These are phyloP conservation scores for Strobilomyces confusus DNA, from an alignment of 768 basidiomycete species.

Conservation along the genomic window DNA sequence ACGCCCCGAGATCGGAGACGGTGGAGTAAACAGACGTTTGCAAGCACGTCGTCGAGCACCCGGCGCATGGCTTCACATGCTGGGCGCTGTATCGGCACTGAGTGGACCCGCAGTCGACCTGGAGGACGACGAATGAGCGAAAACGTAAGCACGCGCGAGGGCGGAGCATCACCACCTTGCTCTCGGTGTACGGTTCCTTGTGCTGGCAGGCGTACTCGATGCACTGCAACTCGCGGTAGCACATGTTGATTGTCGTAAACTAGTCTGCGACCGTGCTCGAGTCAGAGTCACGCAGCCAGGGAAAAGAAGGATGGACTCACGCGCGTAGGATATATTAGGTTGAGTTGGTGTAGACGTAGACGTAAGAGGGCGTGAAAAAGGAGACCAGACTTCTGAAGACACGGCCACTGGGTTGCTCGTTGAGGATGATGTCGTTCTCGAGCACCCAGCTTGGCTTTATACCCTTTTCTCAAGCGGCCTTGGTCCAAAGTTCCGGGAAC, in stretches of 20 bases:
- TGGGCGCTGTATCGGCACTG: constrained; percentile 41
- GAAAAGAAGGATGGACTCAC: constrained; percentile 7
- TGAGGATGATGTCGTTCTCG: background rate
- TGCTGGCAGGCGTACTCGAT: constrained; percentile 39
- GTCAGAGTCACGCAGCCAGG: constrained; percentile 10
- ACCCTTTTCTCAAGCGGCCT: background rate
- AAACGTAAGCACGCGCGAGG: too few species aligned
- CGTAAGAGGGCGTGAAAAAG: background rate
- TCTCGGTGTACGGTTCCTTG: constrained; percentile 26
- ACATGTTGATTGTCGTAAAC: constrained; percentile 32
- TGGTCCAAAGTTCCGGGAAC: background rate
- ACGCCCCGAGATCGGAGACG: background rate
- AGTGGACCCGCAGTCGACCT: constrained; percentile 42
- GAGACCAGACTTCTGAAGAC: background rate
- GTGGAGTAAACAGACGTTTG: constrained; percentile 34
- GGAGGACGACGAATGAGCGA: background rate
- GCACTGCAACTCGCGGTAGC: constrained; percentile 39
- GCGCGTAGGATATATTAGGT: constrained; percentile 23
- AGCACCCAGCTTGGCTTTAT: background rate
- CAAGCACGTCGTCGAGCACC: constrained; percentile 37
- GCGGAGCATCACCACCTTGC: constrained; percentile 22
- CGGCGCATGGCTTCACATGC: constrained; percentile 34
- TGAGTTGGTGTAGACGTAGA: background rate
- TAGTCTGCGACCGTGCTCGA: constrained; percentile 3
- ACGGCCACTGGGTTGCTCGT: background rate